Evolutionary conservation across 352 stramenopile genomes (phyloP).

Genomic region (Phytophthora palmivora): DNA sequence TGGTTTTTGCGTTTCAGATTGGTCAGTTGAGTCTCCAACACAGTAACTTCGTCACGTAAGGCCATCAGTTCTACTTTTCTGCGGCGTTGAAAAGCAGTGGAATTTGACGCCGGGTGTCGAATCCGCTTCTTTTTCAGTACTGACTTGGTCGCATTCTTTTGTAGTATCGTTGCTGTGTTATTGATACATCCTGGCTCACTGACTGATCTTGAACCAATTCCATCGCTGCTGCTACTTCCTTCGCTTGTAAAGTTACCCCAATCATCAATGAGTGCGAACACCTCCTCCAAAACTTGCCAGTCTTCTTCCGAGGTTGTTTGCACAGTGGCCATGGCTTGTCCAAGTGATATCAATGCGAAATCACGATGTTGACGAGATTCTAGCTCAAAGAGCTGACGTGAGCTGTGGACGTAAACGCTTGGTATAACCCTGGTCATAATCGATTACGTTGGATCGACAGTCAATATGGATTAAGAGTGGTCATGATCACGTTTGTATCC

Average conservation of each 20-base stretch:
- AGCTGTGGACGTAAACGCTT: neutral
- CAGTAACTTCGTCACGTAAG: conserved; percentile 9
- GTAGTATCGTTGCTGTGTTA: too few relatives aligned
- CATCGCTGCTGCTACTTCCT: neutral
- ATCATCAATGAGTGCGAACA: conserved; percentile 15
- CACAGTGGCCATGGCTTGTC: too few relatives aligned
- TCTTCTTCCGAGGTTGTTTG: too few relatives aligned
- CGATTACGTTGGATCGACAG: neutral
- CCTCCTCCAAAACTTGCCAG: conserved; percentile 5
- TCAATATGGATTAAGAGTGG: neutral
- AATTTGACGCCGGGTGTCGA: conserved; percentile 23
- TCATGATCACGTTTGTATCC: too few relatives aligned
- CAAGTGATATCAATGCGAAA: neutral
- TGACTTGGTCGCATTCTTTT: neutral
- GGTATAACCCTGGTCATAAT: neutral
- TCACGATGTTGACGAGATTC: neutral
- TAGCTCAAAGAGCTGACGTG: conserved; percentile 4
- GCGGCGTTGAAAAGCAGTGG: conserved; percentile 26
- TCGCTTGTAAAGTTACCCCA: conserved; percentile 8
- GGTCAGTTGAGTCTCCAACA: conserved; percentile 8
- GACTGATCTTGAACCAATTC: neutral
- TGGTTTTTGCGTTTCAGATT: conserved; percentile 3
- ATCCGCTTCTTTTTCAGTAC: conserved; percentile 18
- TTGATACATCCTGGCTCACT: too few relatives aligned
- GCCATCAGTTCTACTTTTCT: conserved; percentile 18